Evolutionary conservation across 208 protist genomes (phyloP).

Genomic region (Leptomonas pyrrhocoris): DNA sequence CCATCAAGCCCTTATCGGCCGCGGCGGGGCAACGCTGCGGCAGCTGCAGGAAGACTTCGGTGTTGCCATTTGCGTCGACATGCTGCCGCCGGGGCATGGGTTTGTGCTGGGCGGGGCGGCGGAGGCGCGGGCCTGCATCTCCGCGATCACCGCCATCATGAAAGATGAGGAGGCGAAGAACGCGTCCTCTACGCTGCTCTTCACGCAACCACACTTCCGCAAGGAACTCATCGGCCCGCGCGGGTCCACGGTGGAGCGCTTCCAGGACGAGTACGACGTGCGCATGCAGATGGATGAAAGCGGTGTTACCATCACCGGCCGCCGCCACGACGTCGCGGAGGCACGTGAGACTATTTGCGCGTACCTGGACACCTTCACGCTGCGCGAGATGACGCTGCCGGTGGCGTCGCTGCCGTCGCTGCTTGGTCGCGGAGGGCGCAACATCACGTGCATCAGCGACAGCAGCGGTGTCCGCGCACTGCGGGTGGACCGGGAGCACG

Average conservation of each 20-base stretch:
- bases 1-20: conserved; percentile 41
- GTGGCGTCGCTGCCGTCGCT: conserved; percentile 25
- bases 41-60: conserved; percentile 72
- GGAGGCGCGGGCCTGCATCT: conserved; percentile 31
- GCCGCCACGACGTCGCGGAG: conserved; percentile 10
- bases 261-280: conserved; percentile 54
- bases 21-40: conserved; percentile 46
- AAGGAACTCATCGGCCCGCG: conserved; percentile 43
- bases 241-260: conserved; percentile 40
- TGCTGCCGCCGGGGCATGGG: conserved; percentile 27
- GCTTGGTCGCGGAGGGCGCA: conserved; percentile 51
- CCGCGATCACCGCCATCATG: conserved; percentile 44
- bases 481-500: conserved; percentile 32
- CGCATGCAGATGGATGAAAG: conserved; percentile 31
- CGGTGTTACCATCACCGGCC: conserved; percentile 29
- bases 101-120: conserved; percentile 37
- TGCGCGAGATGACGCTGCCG: conserved; percentile 31
- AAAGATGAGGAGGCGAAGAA: conserved; percentile 28
- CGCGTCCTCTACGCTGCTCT: conserved; percentile 15
- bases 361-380: conserved; percentile 34
- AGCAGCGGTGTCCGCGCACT: conserved; percentile 40
- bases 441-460: conserved; percentile 40
- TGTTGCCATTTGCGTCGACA: conserved; percentile 57
- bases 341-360: conserved; percentile 25
- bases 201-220: conserved; percentile 27